A percentile compares a stretch with the other conserved stretches of the same genome.
Conservation (phyloP, 164 flowering plant species). For the Brasenia schreberi region DNA sequence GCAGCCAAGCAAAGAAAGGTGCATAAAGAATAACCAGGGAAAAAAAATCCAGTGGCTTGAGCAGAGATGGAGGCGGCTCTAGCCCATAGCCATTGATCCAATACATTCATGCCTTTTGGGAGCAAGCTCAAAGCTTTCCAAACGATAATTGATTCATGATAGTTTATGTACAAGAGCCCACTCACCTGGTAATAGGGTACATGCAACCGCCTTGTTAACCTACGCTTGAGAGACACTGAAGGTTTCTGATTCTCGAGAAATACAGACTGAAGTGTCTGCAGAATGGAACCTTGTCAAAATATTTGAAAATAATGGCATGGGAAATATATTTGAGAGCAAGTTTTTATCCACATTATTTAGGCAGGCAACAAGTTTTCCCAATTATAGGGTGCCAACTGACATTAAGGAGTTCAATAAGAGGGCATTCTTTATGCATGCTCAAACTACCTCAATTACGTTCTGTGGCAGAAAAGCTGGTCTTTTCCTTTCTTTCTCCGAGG, state of each 20-base stretch:
- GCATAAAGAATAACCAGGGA: neutral
- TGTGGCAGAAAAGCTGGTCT: neutral
- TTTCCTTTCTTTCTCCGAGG: neutral
- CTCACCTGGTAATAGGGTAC: constrained; percentile 10
- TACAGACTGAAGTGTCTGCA: constrained; percentile 8
- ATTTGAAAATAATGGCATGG: neutral
- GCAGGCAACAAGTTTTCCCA: neutral
- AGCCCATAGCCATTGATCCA: neutral
- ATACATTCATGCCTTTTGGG: neutral
- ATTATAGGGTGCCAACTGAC: neutral
- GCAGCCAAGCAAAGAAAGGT: neutral
- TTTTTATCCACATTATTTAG: neutral
- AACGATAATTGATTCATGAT: too few species aligned
- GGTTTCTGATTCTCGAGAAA: constrained; percentile 3
- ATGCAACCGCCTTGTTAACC: constrained; percentile 4
- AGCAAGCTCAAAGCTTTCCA: neutral
- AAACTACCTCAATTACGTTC: neutral
- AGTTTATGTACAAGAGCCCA: too few species aligned
- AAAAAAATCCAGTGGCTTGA: neutral
- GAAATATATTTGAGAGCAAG: neutral
- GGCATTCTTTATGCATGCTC: neutral
- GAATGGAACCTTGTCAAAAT: neutral
- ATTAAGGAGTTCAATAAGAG: neutral
- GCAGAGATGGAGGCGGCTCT: neutral
- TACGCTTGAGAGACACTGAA: constrained; percentile 3